Conservation (phyloP, 768 basidiomycete genomes). For the Phlegmacium glaucopus region DNA sequence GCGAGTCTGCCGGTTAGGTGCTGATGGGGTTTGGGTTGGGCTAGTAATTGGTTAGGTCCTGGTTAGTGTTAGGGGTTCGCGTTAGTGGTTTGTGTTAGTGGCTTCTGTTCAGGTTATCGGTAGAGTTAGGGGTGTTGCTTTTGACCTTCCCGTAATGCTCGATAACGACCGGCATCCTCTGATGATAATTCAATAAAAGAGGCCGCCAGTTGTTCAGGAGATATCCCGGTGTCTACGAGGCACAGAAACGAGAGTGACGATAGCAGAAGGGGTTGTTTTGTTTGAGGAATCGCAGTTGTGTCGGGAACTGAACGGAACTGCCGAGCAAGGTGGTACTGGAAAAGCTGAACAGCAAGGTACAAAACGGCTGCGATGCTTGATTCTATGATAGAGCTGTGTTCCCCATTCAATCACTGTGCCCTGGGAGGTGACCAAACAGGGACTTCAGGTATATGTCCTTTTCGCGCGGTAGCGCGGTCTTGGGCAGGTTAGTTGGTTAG, state of each 20-base stretch:
- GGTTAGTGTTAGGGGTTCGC: no score
- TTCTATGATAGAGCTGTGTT: conserved; percentile 14
- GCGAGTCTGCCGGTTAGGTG: no score
- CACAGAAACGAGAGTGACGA: neutral
- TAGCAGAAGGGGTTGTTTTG: neutral
- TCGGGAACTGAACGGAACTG: conserved; percentile 5
- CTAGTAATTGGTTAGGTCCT: no score
- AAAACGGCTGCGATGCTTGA: conserved; percentile 22
- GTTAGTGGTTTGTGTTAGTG: no score
- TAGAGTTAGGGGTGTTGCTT: no score
- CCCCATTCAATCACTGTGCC: conserved; percentile 22
- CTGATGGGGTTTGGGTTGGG: no score
- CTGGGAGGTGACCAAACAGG: conserved; percentile 18
- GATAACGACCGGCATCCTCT: neutral
- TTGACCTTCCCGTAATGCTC: neutral
- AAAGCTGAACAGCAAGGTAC: conserved; percentile 14
- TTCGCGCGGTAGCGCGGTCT: no score
- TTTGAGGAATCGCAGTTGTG: neutral
- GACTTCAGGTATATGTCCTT: conserved; percentile 6
- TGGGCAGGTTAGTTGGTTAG: no score
- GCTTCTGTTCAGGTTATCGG: no score
- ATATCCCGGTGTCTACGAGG: neutral
- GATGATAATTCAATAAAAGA: neutral
- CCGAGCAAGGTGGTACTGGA: neutral
- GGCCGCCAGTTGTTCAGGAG: neutral